Base-by-base conservation (phyloP, 2,329 filamentous ascomycete genomes). In the Purpureocillium takamizusanense region DNA sequence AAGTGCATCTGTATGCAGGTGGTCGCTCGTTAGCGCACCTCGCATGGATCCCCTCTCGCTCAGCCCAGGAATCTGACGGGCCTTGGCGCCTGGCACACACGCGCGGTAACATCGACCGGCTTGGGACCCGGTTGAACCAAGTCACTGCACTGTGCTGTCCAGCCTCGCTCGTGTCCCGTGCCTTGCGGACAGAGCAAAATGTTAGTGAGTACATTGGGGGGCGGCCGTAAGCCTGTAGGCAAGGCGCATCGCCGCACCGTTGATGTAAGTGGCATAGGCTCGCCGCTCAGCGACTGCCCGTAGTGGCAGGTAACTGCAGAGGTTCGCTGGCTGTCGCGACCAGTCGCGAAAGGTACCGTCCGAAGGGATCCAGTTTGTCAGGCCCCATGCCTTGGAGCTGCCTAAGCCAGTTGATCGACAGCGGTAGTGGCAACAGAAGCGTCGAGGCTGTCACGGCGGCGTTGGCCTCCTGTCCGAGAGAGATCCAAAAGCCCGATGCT, bases 101-200 rank as follows among this genome's bases (percentile, higher is more conserved):
- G 21, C 21, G 21, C 21, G 39, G 42, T 46, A 32, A 40, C 37
- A 43, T 41, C 13, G 36, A 39, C 36, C 39, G 32, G 40, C 38
- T 43, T 45, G 44, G 42, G 21, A 10, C 21, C 21, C 21, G 21
- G 21, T 25, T 25, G 21, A 25, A 25, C 21, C 21, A 25, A 25
- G 21, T 6, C 21, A 10, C 21, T 25, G 21, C 21, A 10, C 21
- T 25, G 5, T 10, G 21, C 21, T 25, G 21, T 25, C 21, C 21
- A 10, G 5, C 21, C 21, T 5, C 6, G 6, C 21, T 25, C 21
- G 5, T 5, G 21, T 25, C 10, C 10, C 21, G 21, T 25, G 21
- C 21, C 21, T 10, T 25, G 21, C 21, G 6, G 6, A 25, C 5
- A 25, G 21, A 25, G 6, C 21, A 5, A 25, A n/a, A n/a, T n/a